Evolutionary conservation across 306 rosid species (phyloP).

Genomic region (Spatholobus suberectus): DNA sequence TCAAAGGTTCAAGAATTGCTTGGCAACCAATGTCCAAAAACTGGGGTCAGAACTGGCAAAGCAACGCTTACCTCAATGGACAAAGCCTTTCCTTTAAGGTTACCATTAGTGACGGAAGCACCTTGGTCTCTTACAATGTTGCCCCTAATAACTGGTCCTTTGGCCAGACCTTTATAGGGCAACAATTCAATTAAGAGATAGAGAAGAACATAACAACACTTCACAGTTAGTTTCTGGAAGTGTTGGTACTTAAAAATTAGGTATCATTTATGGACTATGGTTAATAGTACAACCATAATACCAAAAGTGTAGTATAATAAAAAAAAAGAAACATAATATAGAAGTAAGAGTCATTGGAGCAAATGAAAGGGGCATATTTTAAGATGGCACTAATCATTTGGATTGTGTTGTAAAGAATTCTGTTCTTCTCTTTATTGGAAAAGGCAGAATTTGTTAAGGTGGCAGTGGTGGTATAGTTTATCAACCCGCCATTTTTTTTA

Average conservation of each 20-base stretch:
- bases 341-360: slow-evolving; percentile 1
- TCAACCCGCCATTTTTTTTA: slow-evolving; percentile 52
- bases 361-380: slow-evolving; percentile 48
- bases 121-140: slow-evolving; percentile 50
- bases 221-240: neutral
- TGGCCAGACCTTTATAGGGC: slow-evolving; percentile 69
- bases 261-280: slow-evolving; percentile 1
- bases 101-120: slow-evolving; percentile 61
- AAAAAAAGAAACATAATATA: neutral
- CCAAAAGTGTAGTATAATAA: neutral
- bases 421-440: slow-evolving; percentile 42
- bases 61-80: slow-evolving; percentile 63
- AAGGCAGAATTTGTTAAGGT: slow-evolving; percentile 39
- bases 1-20: slow-evolving; percentile 67
- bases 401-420: slow-evolving; percentile 29
- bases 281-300: neutral
- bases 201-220: neutral
- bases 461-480: slow-evolving; percentile 52
- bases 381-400: slow-evolving; percentile 38
- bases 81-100: slow-evolving; percentile 73
- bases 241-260: neutral
- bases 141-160: slow-evolving; percentile 71
- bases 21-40: slow-evolving; percentile 78
- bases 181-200: slow-evolving; percentile 50
- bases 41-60: slow-evolving; percentile 92